A percentile compares a stretch with the other conserved stretches of the same genome.
These are phyloP conservation scores for Aspergillus sp. DNA, from an alignment of 2,329 filamentous ascomycete genomes.

Conservation along the genomic window DNA sequence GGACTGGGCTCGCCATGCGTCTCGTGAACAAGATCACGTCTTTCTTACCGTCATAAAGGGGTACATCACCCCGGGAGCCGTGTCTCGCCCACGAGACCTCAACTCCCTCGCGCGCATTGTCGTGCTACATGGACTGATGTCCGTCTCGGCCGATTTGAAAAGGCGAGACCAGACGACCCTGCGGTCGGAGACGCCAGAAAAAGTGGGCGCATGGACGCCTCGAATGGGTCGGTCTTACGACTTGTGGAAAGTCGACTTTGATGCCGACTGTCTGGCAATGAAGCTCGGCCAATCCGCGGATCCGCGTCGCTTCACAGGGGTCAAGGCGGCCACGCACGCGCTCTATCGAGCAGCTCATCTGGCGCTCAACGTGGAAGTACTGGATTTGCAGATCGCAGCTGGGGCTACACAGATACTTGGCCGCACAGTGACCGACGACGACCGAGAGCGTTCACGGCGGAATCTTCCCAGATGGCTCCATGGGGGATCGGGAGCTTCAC, in stretches of 20 bases:
- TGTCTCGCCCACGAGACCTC: slow-evolving; percentile 38
- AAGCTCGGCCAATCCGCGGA: slow-evolving; percentile 30
- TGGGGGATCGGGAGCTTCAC: slow-evolving; percentile 10
- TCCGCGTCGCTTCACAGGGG: slow-evolving; percentile 44
- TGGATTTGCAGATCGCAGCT: slow-evolving; percentile 62
- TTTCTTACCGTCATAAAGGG: slow-evolving; percentile 56
- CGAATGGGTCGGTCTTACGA: slow-evolving; percentile 55
- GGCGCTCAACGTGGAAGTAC: slow-evolving; percentile 56
- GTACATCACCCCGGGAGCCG: slow-evolving; percentile 49
- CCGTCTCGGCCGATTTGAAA: slow-evolving; percentile 61
- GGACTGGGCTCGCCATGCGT: slow-evolving; percentile 48
- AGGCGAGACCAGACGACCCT: slow-evolving; percentile 61
- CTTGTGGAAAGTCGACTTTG: slow-evolving; percentile 59
- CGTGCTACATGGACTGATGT: slow-evolving; percentile 62
- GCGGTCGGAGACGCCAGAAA: slow-evolving; percentile 40
- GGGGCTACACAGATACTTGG: slow-evolving; percentile 60
- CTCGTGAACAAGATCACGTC: slow-evolving; percentile 34
- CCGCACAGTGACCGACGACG: slow-evolving; percentile 47
- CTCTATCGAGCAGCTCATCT: slow-evolving; percentile 60
- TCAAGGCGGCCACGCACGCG: slow-evolving; percentile 51
- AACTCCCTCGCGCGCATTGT: slow-evolving; percentile 55
- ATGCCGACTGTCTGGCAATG: slow-evolving; percentile 47
- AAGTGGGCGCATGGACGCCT: slow-evolving; percentile 49
- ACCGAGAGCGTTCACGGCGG: slow-evolving; percentile 49
- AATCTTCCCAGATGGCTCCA: slow-evolving; percentile 20